phyloP scores from a whole-genome alignment of 2,329 filamentous ascomycete species.

The Coleophoma crateriformis region DNA sequence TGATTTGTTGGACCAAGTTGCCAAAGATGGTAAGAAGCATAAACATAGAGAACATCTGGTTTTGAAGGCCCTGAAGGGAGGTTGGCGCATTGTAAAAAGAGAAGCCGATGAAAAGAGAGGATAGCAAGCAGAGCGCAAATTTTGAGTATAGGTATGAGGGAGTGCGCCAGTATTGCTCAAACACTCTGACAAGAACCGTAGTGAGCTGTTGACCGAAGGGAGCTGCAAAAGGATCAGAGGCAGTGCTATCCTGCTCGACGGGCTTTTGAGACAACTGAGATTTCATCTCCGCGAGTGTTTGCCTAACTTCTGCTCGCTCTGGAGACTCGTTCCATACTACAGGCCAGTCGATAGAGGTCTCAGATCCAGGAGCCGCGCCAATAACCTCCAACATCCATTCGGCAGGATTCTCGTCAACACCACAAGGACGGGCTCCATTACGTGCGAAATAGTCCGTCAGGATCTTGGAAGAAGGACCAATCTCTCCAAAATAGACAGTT shows the following conservation, averaged over 20 bases:
- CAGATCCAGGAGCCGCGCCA: conserved; percentile 58
- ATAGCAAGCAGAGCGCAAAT: conserved; percentile 31
- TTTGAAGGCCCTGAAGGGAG: conserved; percentile 59
- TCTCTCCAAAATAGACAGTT: conserved; percentile 78
- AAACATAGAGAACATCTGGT: conserved; percentile 70
- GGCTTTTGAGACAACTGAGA: conserved; percentile 29
- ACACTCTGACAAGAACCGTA: conserved; percentile 51
- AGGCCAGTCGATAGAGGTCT: conserved; percentile 56
- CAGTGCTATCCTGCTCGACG: conserved; percentile 16
- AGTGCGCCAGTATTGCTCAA: conserved; percentile 61
- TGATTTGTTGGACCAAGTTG: conserved; percentile 70
- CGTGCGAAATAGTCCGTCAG: conserved; percentile 73
- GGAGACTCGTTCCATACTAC: conserved; percentile 52
- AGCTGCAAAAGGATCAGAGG: conserved; percentile 55
- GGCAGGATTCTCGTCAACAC: conserved; percentile 67
- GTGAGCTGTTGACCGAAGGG: conserved; percentile 49
- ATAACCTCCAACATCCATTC: conserved; percentile 40
- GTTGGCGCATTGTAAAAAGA: conserved; percentile 61
- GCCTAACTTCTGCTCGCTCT: conserved; percentile 32
- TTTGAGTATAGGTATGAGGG: conserved; percentile 49
- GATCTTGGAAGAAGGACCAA: conserved; percentile 63
- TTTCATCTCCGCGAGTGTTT: conserved; percentile 50
- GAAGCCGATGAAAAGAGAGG: conserved; percentile 60
- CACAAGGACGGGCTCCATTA: conserved; percentile 61
- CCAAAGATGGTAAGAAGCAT: conserved; percentile 71